These are phyloP conservation scores for Cadophora gregata DNA, from an alignment of 2,329 filamentous ascomycete genomes.

Conservation along the genomic window DNA sequence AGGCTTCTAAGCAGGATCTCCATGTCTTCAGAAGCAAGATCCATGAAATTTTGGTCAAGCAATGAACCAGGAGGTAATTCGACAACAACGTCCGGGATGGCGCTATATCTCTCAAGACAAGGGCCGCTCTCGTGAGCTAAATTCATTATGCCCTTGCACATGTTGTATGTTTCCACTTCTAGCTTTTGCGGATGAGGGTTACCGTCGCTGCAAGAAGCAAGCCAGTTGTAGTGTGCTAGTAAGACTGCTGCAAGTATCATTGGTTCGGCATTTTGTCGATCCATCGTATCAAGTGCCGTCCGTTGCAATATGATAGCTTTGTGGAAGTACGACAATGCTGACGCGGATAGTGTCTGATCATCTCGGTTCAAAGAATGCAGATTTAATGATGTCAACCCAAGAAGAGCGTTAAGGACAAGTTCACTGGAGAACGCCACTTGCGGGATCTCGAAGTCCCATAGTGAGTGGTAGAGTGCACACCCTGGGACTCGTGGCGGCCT, in stretches of 20 bases:
- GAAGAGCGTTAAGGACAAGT: constrained; percentile 26
- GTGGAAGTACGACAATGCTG: constrained; percentile 23
- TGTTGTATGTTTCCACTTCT: constrained; percentile 22
- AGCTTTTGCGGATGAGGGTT: constrained; percentile 3
- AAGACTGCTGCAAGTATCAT: constrained; percentile 22
- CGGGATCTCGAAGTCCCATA: constrained; percentile 28
- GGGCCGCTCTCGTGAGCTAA: constrained; percentile 14
- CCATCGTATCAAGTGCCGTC: constrained; percentile 7
- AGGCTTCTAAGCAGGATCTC: constrained; percentile 5
- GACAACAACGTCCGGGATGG: neutral
- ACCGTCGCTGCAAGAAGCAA: constrained; percentile 12
- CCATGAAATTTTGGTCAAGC: constrained; percentile 17
- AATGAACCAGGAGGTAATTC: neutral
- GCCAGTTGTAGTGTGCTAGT: constrained; percentile 28
- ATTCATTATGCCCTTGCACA: constrained; percentile 25
- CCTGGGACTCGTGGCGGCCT: neutral
- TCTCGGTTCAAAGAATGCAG: constrained; percentile 19
- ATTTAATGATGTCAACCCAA: constrained; percentile 24
- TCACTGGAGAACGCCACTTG: constrained; percentile 28
- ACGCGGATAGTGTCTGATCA: constrained; percentile 19
- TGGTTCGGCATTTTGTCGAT: constrained; percentile 18
- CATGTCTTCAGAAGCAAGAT: constrained; percentile 22
- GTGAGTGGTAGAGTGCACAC: constrained; percentile 13
- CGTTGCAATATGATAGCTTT: constrained; percentile 23
- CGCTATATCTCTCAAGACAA: constrained; percentile 19